These are phyloP conservation scores for Cladosporium sp. DNA, from an alignment of 2,329 filamentous ascomycete genomes.

Conservation along the genomic window DNA sequence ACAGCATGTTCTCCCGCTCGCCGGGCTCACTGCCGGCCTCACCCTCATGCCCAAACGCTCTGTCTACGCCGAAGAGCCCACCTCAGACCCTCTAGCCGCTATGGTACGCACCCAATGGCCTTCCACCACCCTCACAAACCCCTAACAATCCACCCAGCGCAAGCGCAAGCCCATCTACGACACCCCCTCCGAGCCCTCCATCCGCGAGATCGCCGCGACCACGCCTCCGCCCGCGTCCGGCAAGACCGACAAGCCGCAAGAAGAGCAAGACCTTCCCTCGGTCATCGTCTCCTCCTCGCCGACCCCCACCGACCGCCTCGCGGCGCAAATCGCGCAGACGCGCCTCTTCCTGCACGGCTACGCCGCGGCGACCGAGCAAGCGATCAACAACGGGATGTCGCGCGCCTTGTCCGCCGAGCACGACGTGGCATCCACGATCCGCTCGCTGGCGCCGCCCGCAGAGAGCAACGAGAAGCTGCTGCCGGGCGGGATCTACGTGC, in stretches of 20 bases:
- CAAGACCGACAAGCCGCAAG: conserved; percentile 28
- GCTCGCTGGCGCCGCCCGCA: conserved; percentile 77
- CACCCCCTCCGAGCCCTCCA: conserved; percentile 40
- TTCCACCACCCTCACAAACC: neutral
- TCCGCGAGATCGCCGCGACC: conserved; percentile 34
- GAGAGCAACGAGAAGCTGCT: conserved; percentile 84
- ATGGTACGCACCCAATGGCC: conserved; percentile 19
- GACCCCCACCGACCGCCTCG: conserved; percentile 84
- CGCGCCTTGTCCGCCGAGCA: conserved; percentile 78
- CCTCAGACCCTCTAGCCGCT: conserved; percentile 22
- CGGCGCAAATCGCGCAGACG: conserved; percentile 70
- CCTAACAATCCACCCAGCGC: conserved; percentile 20
- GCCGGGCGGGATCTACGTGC: conserved; percentile 83
- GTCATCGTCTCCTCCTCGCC: conserved; percentile 39
- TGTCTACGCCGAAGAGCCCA: conserved; percentile 45
- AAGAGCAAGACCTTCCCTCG: conserved; percentile 20
- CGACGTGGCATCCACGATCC: conserved; percentile 82
- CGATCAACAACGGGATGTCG: conserved; percentile 76
- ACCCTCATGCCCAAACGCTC: conserved; percentile 42
- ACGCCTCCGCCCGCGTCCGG: conserved; percentile 32
- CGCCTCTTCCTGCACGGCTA: conserved; percentile 76
- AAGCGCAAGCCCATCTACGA: conserved; percentile 69
- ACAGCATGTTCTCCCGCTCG: conserved; percentile 46
- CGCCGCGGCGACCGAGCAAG: conserved; percentile 68
- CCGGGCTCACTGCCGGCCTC: conserved; percentile 39